Evolutionary conservation across 73 alveolate species (phyloP).

Genomic region (Tetrahymena thermophila): DNA sequence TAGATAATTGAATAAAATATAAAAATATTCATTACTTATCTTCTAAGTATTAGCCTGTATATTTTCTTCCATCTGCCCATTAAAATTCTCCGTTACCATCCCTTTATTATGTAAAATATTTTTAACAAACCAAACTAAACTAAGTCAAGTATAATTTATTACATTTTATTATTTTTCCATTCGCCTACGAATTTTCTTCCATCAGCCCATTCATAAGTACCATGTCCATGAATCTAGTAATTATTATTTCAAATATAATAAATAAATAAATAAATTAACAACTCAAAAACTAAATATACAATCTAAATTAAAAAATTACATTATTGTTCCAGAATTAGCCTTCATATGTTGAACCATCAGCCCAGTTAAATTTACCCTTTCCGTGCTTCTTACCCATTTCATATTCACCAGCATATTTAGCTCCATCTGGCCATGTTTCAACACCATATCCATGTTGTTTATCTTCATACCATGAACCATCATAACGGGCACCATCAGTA

Average conservation of each 20-base stretch:
- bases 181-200: conserved; percentile 69
- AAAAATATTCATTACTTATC: conserved; percentile 29
- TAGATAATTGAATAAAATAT: not conserved
- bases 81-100: not conserved
- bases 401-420: not conserved
- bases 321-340: not conserved
- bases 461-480: not conserved
- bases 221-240: conserved; percentile 51
- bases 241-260: not conserved
- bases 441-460: not conserved
- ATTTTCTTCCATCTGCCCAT: conserved; percentile 1
- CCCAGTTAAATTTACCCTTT: not conserved
- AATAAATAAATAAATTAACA: not conserved
- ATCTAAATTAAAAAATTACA: not conserved
- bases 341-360: not conserved
- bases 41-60: conserved; percentile 31
- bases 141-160: not conserved
- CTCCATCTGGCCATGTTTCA: not conserved
- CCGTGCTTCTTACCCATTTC: not conserved
- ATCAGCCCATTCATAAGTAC: conserved; percentile 76
- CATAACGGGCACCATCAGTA: not conserved
- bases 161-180: conserved; percentile 60
- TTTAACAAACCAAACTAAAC: not conserved
- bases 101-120: not conserved
- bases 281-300: too few species aligned